These are phyloP conservation scores for Thielaviopsis cerberus DNA, from an alignment of 2,329 filamentous ascomycete genomes.

Conservation along the genomic window DNA sequence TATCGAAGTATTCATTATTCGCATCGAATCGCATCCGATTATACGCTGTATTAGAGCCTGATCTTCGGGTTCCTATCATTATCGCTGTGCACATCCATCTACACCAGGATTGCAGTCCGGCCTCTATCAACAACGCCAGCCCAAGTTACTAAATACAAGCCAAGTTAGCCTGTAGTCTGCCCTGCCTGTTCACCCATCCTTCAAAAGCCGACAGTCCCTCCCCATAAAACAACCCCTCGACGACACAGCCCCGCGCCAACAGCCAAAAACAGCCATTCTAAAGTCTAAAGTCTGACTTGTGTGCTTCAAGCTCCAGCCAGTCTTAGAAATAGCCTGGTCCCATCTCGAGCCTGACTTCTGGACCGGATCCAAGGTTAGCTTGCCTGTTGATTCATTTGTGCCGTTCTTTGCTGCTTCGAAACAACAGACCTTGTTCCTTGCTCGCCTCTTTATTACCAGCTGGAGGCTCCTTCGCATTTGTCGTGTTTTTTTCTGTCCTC, in stretches of 20 bases:
- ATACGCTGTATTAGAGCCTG: not conserved
- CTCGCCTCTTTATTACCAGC: not conserved
- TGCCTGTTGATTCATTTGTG: no score
- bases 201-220: not conserved
- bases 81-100: not conserved
- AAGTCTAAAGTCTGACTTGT: constrained; percentile 1
- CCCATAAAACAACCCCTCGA: constrained; percentile 11
- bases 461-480: not conserved
- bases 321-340: not conserved
- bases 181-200: not conserved
- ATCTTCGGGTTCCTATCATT: not conserved
- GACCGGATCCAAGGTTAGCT: no score
- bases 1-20: not conserved
- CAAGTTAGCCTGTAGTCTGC: not conserved
- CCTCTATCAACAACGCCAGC: not conserved
- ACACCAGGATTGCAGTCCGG: not conserved
- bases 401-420: not conserved
- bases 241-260: constrained; percentile 12
- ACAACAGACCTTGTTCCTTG: not conserved
- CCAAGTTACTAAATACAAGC: not conserved
- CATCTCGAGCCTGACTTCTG: not conserved
- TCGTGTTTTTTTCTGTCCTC: not conserved
- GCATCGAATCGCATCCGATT: not conserved
- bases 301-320: not conserved
- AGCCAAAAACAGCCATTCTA: not conserved